These are phyloP conservation scores for Turritis glabra DNA, from an alignment of 345 rosid genomes.

Conservation along the genomic window DNA sequence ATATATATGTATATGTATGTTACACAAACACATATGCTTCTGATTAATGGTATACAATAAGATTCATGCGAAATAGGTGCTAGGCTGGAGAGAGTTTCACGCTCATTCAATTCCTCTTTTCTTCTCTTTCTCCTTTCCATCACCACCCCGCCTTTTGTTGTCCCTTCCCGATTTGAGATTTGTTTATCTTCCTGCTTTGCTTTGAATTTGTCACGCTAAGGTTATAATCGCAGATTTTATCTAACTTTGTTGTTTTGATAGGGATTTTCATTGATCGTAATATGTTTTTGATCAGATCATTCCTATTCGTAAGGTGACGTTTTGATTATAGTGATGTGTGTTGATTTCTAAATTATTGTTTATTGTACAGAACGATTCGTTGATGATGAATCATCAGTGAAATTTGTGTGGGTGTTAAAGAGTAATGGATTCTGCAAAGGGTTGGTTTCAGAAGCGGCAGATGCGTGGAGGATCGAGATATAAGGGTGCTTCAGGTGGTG, in stretches of 20 bases:
- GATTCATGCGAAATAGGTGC: slow-evolving; percentile 6
- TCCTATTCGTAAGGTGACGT: neutral
- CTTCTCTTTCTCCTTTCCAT: neutral
- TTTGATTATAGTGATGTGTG: neutral
- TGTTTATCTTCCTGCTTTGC: neutral
- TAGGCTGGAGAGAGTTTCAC: slow-evolving; percentile 32
- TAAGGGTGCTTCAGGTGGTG: slow-evolving; percentile 44
- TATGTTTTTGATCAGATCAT: neutral
- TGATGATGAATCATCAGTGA: neutral
- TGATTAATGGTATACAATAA: neutral
- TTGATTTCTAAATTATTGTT: neutral
- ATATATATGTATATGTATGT: neutral
- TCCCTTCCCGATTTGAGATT: neutral
- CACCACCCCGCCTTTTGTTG: neutral
- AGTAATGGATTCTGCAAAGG: slow-evolving; percentile 78
- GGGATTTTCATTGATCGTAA: neutral
- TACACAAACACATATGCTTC: neutral
- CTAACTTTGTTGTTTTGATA: no score
- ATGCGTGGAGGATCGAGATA: slow-evolving; percentile 44
- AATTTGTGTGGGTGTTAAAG: neutral
- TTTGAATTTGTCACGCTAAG: slow-evolving; percentile 14
- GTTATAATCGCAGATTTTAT: neutral
- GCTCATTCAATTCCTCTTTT: slow-evolving; percentile 27
- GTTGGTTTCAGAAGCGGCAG: slow-evolving; percentile 76
- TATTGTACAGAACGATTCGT: slow-evolving; percentile 2